A percentile compares a stretch with the other conserved stretches of the same genome.
Evolutionary conservation across 768 basidiomycete species (phyloP).

Genomic region (Chalciporus sphaerocephalus): DNA sequence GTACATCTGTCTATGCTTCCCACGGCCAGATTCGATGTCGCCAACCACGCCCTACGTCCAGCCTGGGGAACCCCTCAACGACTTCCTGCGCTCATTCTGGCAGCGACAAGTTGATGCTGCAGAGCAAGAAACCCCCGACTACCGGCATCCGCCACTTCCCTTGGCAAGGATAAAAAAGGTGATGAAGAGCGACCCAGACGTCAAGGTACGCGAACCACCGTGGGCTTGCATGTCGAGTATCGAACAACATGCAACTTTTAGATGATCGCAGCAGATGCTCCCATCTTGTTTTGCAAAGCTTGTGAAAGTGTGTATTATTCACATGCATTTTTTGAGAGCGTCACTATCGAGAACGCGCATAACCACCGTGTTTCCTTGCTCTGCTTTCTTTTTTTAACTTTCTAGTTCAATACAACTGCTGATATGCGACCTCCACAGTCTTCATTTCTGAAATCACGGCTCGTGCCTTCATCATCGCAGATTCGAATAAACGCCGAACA

Average conservation of each 20-base stretch:
- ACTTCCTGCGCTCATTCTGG: constrained; percentile 87
- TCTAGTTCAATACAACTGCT: neutral
- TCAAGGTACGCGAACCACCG: constrained; percentile 61
- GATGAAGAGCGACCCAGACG: constrained; percentile 97
- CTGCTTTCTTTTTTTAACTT: neutral
- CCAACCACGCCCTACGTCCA: constrained; percentile 64
- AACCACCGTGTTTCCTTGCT: neutral
- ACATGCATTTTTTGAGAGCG: neutral
- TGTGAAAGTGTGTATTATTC: constrained; percentile 81
- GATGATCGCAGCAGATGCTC: constrained; percentile 99
- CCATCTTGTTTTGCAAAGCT: constrained; percentile 94
- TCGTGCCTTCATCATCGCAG: constrained; percentile 91
- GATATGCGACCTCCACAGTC: constrained; percentile 38
- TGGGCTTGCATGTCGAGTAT: constrained; percentile 1
- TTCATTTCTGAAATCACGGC: constrained; percentile 98
- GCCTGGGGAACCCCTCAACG: constrained; percentile 79
- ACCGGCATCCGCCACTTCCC: constrained; percentile 82
- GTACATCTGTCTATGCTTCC: constrained; percentile 3
- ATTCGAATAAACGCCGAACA: constrained; percentile 94
- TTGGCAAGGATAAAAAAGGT: constrained; percentile 98
- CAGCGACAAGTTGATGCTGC: constrained; percentile 81
- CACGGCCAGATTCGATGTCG: constrained; percentile 28
- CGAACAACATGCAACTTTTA: constrained; percentile 26
- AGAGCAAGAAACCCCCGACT: constrained; percentile 85
- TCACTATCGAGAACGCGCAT: constrained; percentile 1